Conservation (phyloP, 2,329 filamentous ascomycete species). For the Coleophoma eucalyptorum region DNA sequence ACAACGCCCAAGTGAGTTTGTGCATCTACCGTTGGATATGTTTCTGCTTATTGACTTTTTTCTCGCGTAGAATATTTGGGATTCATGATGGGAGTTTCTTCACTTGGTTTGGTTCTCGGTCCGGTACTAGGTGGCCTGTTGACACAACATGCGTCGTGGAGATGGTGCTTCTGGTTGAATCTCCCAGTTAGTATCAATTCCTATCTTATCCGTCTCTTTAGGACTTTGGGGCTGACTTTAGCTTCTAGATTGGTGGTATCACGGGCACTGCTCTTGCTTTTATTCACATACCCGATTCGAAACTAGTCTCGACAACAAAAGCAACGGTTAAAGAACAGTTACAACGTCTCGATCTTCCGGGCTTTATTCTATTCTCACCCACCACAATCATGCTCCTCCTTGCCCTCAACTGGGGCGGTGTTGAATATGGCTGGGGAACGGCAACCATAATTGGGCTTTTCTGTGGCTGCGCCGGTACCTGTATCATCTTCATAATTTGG, state of each 20-base stretch:
- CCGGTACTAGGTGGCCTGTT: background rate
- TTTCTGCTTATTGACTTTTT: background rate
- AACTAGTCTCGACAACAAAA: background rate
- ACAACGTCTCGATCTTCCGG: constrained; percentile 26
- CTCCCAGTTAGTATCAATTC: background rate
- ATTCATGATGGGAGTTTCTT: background rate
- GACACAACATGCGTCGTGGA: background rate
- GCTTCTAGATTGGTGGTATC: constrained; percentile 32
- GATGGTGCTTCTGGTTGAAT: background rate
- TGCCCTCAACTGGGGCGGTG: constrained; percentile 31
- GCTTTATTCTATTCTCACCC: constrained; percentile 21
- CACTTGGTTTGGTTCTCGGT: background rate
- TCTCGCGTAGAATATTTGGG: background rate
- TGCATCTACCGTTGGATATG: no score
- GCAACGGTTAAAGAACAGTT: constrained; percentile 34
- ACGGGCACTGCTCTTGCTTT: constrained; percentile 8
- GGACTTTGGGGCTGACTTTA: constrained; percentile 21
- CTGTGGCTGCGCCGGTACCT: constrained; percentile 17
- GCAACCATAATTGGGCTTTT: constrained; percentile 26
- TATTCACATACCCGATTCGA: constrained; percentile 25
- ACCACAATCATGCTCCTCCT: constrained; percentile 25
- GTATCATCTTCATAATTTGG: constrained; percentile 15
- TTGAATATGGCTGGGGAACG: constrained; percentile 27
- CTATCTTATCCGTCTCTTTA: no score
- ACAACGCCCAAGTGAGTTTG: no score